These are phyloP conservation scores for Fistulifera solaris DNA, from an alignment of 108 stramenopile genomes.

Conservation along the genomic window DNA sequence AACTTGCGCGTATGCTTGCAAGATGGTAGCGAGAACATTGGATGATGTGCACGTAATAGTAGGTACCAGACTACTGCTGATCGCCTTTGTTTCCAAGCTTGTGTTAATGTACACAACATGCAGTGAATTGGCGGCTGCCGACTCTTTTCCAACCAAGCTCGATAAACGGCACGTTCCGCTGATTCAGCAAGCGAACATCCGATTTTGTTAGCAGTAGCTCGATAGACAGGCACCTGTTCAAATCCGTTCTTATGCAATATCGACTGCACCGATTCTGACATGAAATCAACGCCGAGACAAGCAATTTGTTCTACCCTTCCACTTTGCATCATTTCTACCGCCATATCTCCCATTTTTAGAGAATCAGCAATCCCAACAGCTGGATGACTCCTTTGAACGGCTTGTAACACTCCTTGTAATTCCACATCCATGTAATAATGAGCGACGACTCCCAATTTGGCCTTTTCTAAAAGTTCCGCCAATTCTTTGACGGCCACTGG, in stretches of 20 bases:
- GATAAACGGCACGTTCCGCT: constrained; percentile 76
- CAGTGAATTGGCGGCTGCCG: constrained; percentile 26
- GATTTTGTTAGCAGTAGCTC: constrained; percentile 58
- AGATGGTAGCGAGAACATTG: constrained; percentile 85
- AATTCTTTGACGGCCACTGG: constrained; percentile 47
- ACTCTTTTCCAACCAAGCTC: constrained; percentile 67
- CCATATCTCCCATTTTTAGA: constrained; percentile 90
- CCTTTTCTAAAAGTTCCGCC: constrained; percentile 32
- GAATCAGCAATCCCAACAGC: constrained; percentile 86
- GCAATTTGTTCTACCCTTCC: constrained; percentile 43
- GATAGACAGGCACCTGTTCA: constrained; percentile 73
- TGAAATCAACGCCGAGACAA: constrained; percentile 94
- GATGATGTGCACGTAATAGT: constrained; percentile 91
- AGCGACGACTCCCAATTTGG: constrained; percentile 86
- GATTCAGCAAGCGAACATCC: constrained; percentile 89
- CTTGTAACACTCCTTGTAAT: constrained; percentile 80
- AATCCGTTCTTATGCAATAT: constrained; percentile 72
- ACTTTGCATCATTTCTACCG: constrained; percentile 71
- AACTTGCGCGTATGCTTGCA: constrained; percentile 84
- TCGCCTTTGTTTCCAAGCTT: constrained; percentile 88
- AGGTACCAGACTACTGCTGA: constrained; percentile 65
- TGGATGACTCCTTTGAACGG: constrained; percentile 33
- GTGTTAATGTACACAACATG: constrained; percentile 97
- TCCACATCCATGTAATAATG: constrained; percentile 98
- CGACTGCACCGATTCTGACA: constrained; percentile 83